Percentiles rank a stretch among this genome's conserved stretches.
These are phyloP conservation scores for Ramularia endophylla DNA, from an alignment of 2,329 filamentous ascomycete species.

Conservation along the genomic window DNA sequence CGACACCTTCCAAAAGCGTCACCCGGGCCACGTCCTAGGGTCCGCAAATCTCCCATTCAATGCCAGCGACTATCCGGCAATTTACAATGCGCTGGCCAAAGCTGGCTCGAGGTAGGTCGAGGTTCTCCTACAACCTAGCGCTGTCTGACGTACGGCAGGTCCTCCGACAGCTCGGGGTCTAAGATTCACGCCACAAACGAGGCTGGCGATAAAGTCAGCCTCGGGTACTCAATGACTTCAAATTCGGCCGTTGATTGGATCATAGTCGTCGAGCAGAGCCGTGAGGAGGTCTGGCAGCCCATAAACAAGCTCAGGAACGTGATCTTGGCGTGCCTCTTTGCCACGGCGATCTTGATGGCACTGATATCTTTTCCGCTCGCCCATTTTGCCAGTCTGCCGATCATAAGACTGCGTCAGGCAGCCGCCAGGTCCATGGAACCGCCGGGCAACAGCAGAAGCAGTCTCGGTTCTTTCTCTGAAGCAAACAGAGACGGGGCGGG, in stretches of 20 bases:
- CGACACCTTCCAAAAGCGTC: slow-evolving; percentile 20
- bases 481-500: slow-evolving; percentile 5
- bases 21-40: slow-evolving; percentile 29
- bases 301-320: slow-evolving; percentile 75
- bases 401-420: slow-evolving; percentile 66
- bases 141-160: too few relatives aligned
- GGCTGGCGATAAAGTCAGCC: slow-evolving; percentile 60
- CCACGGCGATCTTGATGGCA: slow-evolving; percentile 64
- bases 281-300: slow-evolving; percentile 67
- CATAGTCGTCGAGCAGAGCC: slow-evolving; percentile 70
- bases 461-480: slow-evolving; percentile 27
- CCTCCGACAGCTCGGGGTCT: slow-evolving; percentile 7
- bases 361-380: slow-evolving; percentile 71
- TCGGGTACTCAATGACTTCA: slow-evolving; percentile 70
- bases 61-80: slow-evolving; percentile 58
- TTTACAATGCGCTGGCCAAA: slow-evolving; percentile 51
- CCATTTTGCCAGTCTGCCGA: slow-evolving; percentile 75
- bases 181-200: slow-evolving; percentile 73
- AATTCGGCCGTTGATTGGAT: slow-evolving; percentile 73
- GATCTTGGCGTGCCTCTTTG: slow-evolving; percentile 78
- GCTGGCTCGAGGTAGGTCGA: background rate
- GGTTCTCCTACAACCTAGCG: too few relatives aligned
- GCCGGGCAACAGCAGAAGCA: slow-evolving; percentile 40
- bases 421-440: slow-evolving; percentile 68
- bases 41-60: slow-evolving; percentile 50